Conservation (phyloP, 2,329 filamentous ascomycete genomes). For the Sphaceloma murrayae region DNA sequence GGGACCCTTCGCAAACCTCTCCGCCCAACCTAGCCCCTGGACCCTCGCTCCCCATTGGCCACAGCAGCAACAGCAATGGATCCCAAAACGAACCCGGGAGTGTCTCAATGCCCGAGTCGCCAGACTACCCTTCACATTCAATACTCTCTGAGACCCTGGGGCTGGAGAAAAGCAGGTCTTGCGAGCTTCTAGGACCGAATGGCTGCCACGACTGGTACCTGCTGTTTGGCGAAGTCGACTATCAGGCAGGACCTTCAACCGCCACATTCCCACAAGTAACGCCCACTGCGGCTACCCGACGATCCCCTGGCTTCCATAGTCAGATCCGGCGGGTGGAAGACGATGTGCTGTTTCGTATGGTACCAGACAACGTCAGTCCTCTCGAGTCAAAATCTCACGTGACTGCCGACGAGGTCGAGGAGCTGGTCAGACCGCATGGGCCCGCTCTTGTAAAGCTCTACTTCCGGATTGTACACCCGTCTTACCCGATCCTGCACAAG, state of each 20-base stretch:
- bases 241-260: constrained; percentile 14
- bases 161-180: constrained; percentile 26
- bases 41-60: constrained; percentile 16
- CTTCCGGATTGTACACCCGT: constrained; percentile 54
- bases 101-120: constrained; percentile 55
- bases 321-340: constrained; percentile 17
- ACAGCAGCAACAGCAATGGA: constrained; percentile 3
- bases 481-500: constrained; percentile 51
- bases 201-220: constrained; percentile 16
- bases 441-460: constrained; percentile 62
- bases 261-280: constrained; percentile 2
- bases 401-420: constrained; percentile 59
- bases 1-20: constrained; percentile 4
- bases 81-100: constrained; percentile 16
- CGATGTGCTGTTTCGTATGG: constrained; percentile 52
- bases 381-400: constrained; percentile 28
- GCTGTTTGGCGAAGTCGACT: background rate
- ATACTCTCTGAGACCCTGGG: constrained; percentile 54
- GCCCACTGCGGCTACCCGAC: too few species aligned
- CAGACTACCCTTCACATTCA: constrained; percentile 57
- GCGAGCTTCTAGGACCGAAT: constrained; percentile 24
- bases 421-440: constrained; percentile 60
- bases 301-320: background rate
- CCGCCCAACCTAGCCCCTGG: background rate
- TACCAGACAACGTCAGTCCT: constrained; percentile 39